Conservation (phyloP, 345 rosid genomes). For the Brassica juncea region DNA sequence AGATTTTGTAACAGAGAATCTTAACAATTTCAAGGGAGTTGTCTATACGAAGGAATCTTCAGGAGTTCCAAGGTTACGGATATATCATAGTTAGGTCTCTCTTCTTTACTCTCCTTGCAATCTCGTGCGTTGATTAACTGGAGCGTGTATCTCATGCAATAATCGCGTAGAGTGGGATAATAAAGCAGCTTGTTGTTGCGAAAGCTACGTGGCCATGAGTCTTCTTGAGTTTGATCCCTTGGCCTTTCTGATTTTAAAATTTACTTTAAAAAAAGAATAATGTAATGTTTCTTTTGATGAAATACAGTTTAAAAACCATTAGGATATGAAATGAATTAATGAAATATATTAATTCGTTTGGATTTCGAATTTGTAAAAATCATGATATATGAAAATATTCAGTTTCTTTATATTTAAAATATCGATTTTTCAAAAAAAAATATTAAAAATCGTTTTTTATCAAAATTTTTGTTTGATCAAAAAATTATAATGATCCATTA, state of each 20-base stretch:
- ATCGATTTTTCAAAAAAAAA: too few relatives aligned
- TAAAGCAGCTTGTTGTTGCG: conserved; percentile 23
- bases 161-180: background rate
- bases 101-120: background rate
- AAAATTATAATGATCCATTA: too few relatives aligned
- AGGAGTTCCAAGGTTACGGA: conserved; percentile 18
- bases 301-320: too few relatives aligned
- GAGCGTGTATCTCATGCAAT: background rate
- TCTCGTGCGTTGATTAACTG: background rate
- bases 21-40: conserved; percentile 21
- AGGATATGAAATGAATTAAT: too few relatives aligned
- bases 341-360: too few relatives aligned
- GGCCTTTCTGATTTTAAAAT: background rate
- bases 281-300: too few relatives aligned
- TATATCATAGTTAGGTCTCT: conserved; percentile 4
- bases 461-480: too few relatives aligned
- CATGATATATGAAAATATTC: too few relatives aligned
- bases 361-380: too few relatives aligned
- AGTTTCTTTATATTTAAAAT: too few relatives aligned
- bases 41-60: conserved; percentile 32
- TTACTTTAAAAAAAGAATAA: too few relatives aligned
- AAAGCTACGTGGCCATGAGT: conserved; percentile 16
- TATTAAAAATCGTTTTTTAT: too few relatives aligned
- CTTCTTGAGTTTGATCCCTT: background rate
- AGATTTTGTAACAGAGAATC: conserved; percentile 25